Evolutionary conservation across 2,329 filamentous ascomycete genomes (phyloP).

Genomic region (Alternaria brassicae): DNA sequence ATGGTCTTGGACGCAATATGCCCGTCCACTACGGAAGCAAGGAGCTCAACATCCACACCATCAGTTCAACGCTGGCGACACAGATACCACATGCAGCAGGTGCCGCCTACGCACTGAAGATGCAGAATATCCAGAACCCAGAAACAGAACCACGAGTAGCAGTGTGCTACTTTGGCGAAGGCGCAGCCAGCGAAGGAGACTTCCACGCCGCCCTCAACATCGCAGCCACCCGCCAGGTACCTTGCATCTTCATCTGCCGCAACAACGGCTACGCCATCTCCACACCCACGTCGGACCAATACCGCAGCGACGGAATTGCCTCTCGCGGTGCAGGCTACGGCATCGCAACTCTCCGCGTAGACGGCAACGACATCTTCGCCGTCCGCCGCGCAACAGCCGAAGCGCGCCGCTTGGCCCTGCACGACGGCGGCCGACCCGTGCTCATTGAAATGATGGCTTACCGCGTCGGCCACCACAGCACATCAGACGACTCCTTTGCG

Average conservation of each 20-base stretch:
- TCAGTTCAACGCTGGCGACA: slow-evolving; percentile 84
- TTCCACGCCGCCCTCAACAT: slow-evolving; percentile 93
- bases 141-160: slow-evolving; percentile 68
- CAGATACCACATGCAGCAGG: slow-evolving; percentile 89
- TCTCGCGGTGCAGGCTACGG: slow-evolving; percentile 87
- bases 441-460: slow-evolving; percentile 97
- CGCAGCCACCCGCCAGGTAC: slow-evolving; percentile 85
- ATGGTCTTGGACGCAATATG: slow-evolving; percentile 89
- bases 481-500: slow-evolving; percentile 94
- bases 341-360: slow-evolving; percentile 90
- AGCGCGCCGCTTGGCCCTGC: slow-evolving; percentile 78
- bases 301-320: slow-evolving; percentile 89
- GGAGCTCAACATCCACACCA: slow-evolving; percentile 85
- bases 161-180: slow-evolving; percentile 88
- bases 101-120: slow-evolving; percentile 85
- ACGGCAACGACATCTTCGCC: slow-evolving; percentile 94
- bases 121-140: slow-evolving; percentile 77
- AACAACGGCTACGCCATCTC: slow-evolving; percentile 95
- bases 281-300: slow-evolving; percentile 88
- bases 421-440: slow-evolving; percentile 80
- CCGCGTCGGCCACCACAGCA: slow-evolving; percentile 97
- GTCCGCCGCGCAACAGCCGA: slow-evolving; percentile 80
- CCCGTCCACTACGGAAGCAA: slow-evolving; percentile 92
- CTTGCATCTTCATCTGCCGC: slow-evolving; percentile 86
- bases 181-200: slow-evolving; percentile 87